Conservation (phyloP, 2,329 filamentous ascomycete genomes). For the Neofusicoccum sp. region DNA sequence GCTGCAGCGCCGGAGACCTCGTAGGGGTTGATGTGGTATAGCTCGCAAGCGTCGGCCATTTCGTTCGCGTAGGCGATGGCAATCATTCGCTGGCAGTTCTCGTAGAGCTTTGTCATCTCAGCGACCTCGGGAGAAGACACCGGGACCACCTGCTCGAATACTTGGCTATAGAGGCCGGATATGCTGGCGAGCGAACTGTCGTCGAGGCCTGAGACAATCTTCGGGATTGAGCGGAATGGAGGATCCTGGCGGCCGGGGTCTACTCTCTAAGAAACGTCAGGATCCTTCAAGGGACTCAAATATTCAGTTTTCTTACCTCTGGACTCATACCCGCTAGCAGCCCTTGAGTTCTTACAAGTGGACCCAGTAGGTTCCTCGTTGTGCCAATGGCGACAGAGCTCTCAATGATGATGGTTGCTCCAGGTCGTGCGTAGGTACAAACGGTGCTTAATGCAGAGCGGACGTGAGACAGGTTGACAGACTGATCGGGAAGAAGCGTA, state of each 20-base stretch:
- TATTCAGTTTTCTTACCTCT: slow-evolving; percentile 35
- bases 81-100: slow-evolving; percentile 61
- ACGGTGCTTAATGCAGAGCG: slow-evolving; percentile 49
- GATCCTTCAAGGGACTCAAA: slow-evolving; percentile 23
- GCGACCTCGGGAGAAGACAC: slow-evolving; percentile 58
- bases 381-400: slow-evolving; percentile 59
- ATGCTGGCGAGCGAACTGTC: slow-evolving; percentile 52
- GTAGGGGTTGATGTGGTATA: slow-evolving; percentile 52
- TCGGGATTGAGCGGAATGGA: slow-evolving; percentile 51
- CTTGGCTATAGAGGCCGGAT: slow-evolving; percentile 48
- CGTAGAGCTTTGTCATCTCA: slow-evolving; percentile 62
- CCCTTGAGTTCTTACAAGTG: neutral
- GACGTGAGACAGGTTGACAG: slow-evolving; percentile 53
- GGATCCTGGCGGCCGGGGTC: slow-evolving; percentile 51
- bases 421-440: slow-evolving; percentile 44
- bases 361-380: slow-evolving; percentile 51
- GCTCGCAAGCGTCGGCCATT: slow-evolving; percentile 57
- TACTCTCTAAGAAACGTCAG: slow-evolving; percentile 37
- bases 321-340: slow-evolving; percentile 50
- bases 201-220: slow-evolving; percentile 56
- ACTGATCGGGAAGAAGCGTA: slow-evolving; percentile 50
- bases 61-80: slow-evolving; percentile 60
- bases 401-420: slow-evolving; percentile 56
- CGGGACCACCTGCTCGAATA: slow-evolving; percentile 52
- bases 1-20: slow-evolving; percentile 55